Evolutionary conservation across 352 stramenopile species (phyloP), one percentile per base, ranked within the genome.

Genomic region (Phytophthora chlamydospora): DNA sequence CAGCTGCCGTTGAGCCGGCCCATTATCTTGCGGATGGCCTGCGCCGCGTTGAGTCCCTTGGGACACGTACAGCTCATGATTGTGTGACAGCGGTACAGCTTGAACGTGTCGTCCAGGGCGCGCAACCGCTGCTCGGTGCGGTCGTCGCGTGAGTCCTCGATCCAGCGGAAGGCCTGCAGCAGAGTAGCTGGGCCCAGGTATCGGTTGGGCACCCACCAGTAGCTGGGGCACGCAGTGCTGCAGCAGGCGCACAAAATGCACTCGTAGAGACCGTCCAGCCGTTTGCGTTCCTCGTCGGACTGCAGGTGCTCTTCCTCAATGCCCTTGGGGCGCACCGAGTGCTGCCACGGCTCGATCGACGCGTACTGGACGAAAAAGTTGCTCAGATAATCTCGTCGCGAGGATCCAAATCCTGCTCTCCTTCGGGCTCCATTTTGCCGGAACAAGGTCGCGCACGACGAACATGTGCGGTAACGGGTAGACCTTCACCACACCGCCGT

Each of bases 51-150:
- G 59, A 99, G 91, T 58, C 98, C 96, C 89, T 99, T 99, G 13
- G 97, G 98, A 86, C 98, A 99, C 51, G 97, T 98, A 88, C 98
- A 99, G 88, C 99, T 99, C 97, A 99, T 99, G 79, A 99, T 99
- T 41, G 97, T 99, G 84, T 99, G 97, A 87, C 97, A 99, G 71
- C 97, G 94, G 82, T 99, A 99, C 42, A 99, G 78, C 80, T 99
- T 99, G 84, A 99, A 99, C 56, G 97, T 91, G 83, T 99, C 98
- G 75, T 99, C 97, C 19, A 99, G 73, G 34, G 90, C 78, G 56
- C 93, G 88, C 19, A 99, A 74, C 71, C 98, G 92, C 84, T 99
- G 96, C 61, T 97, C 83, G 35, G 96, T 99, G 71, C 89, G 95
- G 44, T 97, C 95, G 80, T 99, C 97, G 66, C 97, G 93, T 53